Percentiles rank a stretch among this genome's conserved stretches.
phyloP scores from a whole-genome alignment of 305 asterid genomes.

The Fraxinus albicans region DNA sequence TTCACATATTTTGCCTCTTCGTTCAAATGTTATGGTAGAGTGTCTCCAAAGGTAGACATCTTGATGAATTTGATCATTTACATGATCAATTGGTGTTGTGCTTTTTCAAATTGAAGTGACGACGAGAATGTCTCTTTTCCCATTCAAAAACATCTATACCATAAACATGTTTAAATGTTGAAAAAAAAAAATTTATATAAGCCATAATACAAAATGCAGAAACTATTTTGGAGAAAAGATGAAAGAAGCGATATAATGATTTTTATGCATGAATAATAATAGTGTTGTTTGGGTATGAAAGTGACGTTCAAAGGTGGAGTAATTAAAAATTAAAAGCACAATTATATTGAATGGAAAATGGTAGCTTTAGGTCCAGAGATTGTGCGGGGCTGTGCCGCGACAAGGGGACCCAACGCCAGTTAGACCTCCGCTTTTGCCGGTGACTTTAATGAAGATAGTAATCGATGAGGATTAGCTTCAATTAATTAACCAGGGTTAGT shows the following conservation, averaged over 20 bases:
- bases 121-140: too few relatives aligned
- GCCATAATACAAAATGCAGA: background rate
- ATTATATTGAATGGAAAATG: constrained; percentile 18
- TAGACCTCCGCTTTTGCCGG: constrained; percentile 25
- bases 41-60: too few relatives aligned
- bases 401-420: constrained; percentile 33
- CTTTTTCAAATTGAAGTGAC: too few relatives aligned
- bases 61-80: too few relatives aligned
- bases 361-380: constrained; percentile 3
- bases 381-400: constrained; percentile 23
- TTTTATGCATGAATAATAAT: background rate
- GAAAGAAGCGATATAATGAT: background rate
- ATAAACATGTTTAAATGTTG: too few relatives aligned
- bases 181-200: too few relatives aligned
- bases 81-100: too few relatives aligned
- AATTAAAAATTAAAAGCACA: constrained; percentile 19
- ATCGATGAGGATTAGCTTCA: background rate
- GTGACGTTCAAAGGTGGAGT: background rate
- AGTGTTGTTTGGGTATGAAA: background rate
- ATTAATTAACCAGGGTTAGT: constrained; percentile 9
- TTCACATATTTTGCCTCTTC: background rate
- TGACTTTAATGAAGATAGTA: background rate
- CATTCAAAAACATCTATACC: too few relatives aligned
- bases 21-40: too few relatives aligned
- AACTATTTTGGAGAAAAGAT: background rate